Percentiles rank a stretch among this genome's conserved stretches.
phyloP scores from a whole-genome alignment of 768 basidiomycete genomes.

The Sarcodon aspratus region DNA sequence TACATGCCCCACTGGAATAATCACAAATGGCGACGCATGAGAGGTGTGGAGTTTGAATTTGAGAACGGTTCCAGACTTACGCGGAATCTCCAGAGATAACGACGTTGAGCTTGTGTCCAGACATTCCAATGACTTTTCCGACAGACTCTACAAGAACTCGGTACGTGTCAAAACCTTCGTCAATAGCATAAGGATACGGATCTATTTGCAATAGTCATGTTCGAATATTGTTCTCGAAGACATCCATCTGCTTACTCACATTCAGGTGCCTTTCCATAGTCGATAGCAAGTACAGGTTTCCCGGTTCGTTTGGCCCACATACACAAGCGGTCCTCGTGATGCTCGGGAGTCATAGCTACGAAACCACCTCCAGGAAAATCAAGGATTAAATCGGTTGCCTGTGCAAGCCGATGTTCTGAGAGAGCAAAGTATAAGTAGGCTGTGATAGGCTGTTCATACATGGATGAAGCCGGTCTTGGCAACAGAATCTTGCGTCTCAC shows the following conservation, averaged over 20 bases:
- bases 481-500: slow-evolving; percentile 71
- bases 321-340: slow-evolving; percentile 89
- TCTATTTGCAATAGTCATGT: slow-evolving; percentile 33
- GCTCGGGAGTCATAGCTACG: slow-evolving; percentile 90
- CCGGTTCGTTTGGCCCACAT: slow-evolving; percentile 76
- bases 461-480: slow-evolving; percentile 66
- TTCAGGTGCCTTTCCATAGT: slow-evolving; percentile 96
- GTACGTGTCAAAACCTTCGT: slow-evolving; percentile 91
- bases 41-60: neutral
- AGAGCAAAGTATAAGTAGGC: slow-evolving; percentile 76
- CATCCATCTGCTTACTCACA: slow-evolving; percentile 36
- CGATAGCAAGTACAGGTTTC: slow-evolving; percentile 73
- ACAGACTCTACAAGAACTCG: slow-evolving; percentile 68
- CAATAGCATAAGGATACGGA: slow-evolving; percentile 94
- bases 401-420: slow-evolving; percentile 47
- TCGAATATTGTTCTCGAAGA: slow-evolving; percentile 2
- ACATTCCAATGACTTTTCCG: slow-evolving; percentile 80
- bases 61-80: slow-evolving; percentile 36
- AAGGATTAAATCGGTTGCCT: slow-evolving; percentile 71
- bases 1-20: slow-evolving; percentile 66
- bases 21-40: neutral
- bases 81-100: slow-evolving; percentile 94
- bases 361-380: slow-evolving; percentile 97
- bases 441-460: slow-evolving; percentile 73
- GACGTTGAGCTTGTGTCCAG: slow-evolving; percentile 65